A percentile compares a stretch with the other conserved stretches of the same genome.
These are phyloP conservation scores for Diaporthe eres DNA, from an alignment of 2,329 filamentous ascomycete species.

Conservation along the genomic window DNA sequence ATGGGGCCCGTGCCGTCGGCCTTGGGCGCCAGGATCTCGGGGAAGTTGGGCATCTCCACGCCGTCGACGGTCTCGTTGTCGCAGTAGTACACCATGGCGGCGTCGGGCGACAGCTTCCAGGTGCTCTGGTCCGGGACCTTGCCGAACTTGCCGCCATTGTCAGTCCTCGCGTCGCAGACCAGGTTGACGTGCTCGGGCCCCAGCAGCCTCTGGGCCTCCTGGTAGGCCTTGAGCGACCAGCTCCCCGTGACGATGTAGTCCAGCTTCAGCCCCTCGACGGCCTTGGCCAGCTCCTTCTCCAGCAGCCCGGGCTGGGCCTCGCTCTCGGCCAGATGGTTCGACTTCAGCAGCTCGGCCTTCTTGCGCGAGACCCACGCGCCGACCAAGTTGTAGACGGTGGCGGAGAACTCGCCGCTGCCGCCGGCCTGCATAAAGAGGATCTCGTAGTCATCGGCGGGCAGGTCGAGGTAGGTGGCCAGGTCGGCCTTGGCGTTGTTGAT, in stretches of 20 bases:
- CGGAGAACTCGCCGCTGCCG: constrained; percentile 88
- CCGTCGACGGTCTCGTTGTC: constrained; percentile 96
- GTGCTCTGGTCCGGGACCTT: constrained; percentile 82
- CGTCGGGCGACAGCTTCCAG: constrained; percentile 80
- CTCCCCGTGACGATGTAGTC: constrained; percentile 94
- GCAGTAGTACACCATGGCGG: constrained; percentile 88
- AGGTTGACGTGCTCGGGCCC: constrained; percentile 87
- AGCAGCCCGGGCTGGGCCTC: constrained; percentile 69
- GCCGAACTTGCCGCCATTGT: constrained; percentile 86
- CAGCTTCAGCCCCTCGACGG: constrained; percentile 80
- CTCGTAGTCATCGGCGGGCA: constrained; percentile 85
- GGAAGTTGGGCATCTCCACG: constrained; percentile 87
- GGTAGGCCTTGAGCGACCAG: constrained; percentile 91
- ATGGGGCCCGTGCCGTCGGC: constrained; percentile 76
- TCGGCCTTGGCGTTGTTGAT: constrained; percentile 84
- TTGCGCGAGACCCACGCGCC: constrained; percentile 84
- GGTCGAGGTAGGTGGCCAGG: constrained; percentile 80
- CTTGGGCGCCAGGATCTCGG: constrained; percentile 71
- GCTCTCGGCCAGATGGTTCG: constrained; percentile 65
- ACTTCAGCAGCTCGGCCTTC: constrained; percentile 69
- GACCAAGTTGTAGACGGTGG: constrained; percentile 87
- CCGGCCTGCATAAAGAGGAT: constrained; percentile 91
- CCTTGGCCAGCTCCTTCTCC: constrained; percentile 72
- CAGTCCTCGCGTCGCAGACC: constrained; percentile 75
- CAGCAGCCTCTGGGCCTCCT: constrained; percentile 84